Conservation (phyloP, 192 early-diverging fungal species). For the Linderina pennispora region DNA sequence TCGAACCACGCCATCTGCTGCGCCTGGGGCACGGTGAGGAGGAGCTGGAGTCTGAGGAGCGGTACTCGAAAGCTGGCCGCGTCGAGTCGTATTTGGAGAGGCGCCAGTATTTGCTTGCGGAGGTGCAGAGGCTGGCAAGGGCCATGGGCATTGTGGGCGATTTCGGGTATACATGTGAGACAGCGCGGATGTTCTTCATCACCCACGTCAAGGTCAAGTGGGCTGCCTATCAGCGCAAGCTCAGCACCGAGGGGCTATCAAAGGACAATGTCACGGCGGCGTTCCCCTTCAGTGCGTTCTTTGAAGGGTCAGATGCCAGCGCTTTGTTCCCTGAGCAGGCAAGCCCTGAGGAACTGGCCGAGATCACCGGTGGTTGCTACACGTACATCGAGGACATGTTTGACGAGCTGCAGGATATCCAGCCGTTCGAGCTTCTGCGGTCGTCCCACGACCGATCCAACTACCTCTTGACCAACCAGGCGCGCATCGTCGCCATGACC, state of each 20-base stretch:
- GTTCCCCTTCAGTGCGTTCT: slow-evolving; percentile 86
- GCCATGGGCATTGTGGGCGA: slow-evolving; percentile 76
- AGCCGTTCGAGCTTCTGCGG: slow-evolving; percentile 89
- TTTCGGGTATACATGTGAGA: slow-evolving; percentile 89
- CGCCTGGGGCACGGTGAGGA: slow-evolving; percentile 94
- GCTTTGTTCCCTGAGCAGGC: no score
- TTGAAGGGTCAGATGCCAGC: slow-evolving; percentile 55
- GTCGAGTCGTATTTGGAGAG: slow-evolving; percentile 88
- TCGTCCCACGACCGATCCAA: slow-evolving; percentile 73
- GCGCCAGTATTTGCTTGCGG: slow-evolving; percentile 61
- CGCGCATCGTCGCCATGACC: slow-evolving; percentile 95
- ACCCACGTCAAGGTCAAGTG: slow-evolving; percentile 73
- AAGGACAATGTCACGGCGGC: slow-evolving; percentile 7
- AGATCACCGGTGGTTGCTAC: slow-evolving; percentile 57
- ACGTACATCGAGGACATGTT: slow-evolving; percentile 75
- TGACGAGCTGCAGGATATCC: slow-evolving; percentile 82
- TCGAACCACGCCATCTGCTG: slow-evolving; percentile 89
- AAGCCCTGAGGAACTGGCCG: slow-evolving; percentile 37
- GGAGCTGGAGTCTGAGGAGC: slow-evolving; percentile 71
- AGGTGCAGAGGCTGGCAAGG: slow-evolving; percentile 73
- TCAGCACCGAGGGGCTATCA: slow-evolving; percentile 4
- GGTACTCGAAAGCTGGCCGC: slow-evolving; percentile 90
- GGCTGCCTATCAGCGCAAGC: slow-evolving; percentile 55
- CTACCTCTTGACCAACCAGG: slow-evolving; percentile 93
- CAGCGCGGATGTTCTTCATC: slow-evolving; percentile 81